Evolutionary conservation across 2,329 filamentous ascomycete species (phyloP).

Genomic region (Atkinsonella texensis): DNA sequence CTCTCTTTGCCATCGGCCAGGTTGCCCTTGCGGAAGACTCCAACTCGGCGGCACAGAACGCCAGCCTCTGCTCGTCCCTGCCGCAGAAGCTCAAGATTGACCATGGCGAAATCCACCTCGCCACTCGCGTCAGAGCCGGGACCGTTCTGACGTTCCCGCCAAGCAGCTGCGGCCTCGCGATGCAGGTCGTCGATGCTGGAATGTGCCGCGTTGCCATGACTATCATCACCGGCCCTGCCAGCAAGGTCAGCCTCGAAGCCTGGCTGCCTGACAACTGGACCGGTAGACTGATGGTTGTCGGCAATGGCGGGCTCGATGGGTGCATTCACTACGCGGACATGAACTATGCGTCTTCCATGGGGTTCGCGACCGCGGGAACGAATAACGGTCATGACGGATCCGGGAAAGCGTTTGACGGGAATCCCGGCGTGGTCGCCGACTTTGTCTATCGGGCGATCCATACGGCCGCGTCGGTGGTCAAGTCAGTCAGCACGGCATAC

Average conservation of each 20-base stretch:
- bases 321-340: constrained; percentile 37
- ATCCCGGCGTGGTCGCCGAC: constrained; percentile 24
- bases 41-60: neutral
- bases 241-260: constrained; percentile 31
- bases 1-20: neutral
- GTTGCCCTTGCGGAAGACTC: neutral
- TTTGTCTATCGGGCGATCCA: constrained; percentile 29
- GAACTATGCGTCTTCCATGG: constrained; percentile 28
- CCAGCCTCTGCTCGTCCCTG: neutral
- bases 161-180: constrained; percentile 7
- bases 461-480: constrained; percentile 35
- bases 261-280: constrained; percentile 36
- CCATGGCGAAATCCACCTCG: neutral
- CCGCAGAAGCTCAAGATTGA: neutral
- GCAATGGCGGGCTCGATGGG: constrained; percentile 36
- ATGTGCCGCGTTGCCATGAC: constrained; percentile 8
- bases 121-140: neutral
- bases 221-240: constrained; percentile 20
- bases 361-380: constrained; percentile 35
- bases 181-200: constrained; percentile 3
- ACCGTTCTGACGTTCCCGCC: neutral
- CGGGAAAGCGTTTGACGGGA: constrained; percentile 20
- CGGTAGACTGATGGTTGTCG: constrained; percentile 31
- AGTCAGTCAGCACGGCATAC: constrained; percentile 32
- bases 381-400: constrained; percentile 38